Evolutionary conservation across 805 yeast species (phyloP), one percentile per base, ranked within the genome.

Genomic region (Hanseniaspora thailandica): DNA sequence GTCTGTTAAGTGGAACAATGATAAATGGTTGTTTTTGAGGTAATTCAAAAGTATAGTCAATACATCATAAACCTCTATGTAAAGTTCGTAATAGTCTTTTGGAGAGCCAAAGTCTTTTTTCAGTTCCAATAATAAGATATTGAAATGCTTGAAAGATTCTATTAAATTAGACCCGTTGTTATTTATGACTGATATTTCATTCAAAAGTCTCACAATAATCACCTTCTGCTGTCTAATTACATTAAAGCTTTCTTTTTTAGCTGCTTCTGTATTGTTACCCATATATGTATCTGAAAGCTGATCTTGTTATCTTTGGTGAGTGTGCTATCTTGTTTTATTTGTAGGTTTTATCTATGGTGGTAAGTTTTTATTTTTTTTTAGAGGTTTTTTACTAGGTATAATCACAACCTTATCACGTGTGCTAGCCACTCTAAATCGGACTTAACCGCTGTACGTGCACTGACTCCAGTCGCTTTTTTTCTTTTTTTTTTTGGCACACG

Each of bases 1-100:
- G 64, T 93, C 97, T 0, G 95, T 86, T 52, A 93, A 69, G 71
- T 69, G 66, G 63, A 84, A 86, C 60, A 80, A 80, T 52, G 76
- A 74, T 12, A 82, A 80, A 62, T 86, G 89, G 54, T 76, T 76
- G 28, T 78, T 84, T 52, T 76, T 73, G 56, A 93, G 69, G 61
- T 80, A 84, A 6, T 71, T 69, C 0, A 88, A 76, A 35, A 93
- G 71, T 39, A 75, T 68, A 35, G 83, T 82, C 63, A 93, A 70
- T 0, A 94, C 83, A 67, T 93, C 97, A 61, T 81, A 89, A 2
- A 84, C 82, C 45, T 83, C 72, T 57, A 85, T 83, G 69, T 90
- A 93, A 43, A 93, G 69, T 66, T 89, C 97, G 66, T 93, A 93
- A 73, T 93, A 93, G 66, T 86, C 89, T 64, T 88, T 88, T 0